Conservation (phyloP, 139 green algal genomes). For the Bryopsis sp. region DNA sequence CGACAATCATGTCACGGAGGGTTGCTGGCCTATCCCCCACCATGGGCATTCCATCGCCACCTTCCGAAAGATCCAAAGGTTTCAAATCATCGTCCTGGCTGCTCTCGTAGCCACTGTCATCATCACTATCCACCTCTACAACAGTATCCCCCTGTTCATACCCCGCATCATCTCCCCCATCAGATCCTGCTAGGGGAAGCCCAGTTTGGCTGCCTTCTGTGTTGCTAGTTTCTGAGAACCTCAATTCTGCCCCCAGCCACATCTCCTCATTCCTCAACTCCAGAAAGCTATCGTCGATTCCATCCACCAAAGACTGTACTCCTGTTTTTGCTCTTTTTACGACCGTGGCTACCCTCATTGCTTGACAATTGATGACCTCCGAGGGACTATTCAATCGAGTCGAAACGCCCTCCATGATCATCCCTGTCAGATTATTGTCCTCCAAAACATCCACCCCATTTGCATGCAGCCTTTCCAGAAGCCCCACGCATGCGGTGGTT, state of each 20-base stretch:
- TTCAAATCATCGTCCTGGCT: not conserved
- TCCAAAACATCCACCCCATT: not conserved
- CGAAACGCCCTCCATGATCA: not conserved
- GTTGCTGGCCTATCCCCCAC: not conserved
- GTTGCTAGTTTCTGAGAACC: not conserved
- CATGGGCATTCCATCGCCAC: not conserved
- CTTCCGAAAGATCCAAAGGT: not conserved
- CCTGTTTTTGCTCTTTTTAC: not conserved
- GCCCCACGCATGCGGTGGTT: not conserved
- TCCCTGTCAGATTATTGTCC: not conserved
- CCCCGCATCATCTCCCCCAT: too few species aligned
- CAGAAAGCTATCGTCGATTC: not conserved
- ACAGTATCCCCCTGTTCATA: too few species aligned
- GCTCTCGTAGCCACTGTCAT: slow-evolving; percentile 1
- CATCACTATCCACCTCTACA: slow-evolving; percentile 5
- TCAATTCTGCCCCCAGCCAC: not conserved
- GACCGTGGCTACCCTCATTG: not conserved
- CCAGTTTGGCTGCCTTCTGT: not conserved
- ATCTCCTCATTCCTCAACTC: not conserved
- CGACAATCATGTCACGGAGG: not conserved
- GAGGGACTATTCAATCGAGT: not conserved
- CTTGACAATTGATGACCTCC: slow-evolving; percentile 5
- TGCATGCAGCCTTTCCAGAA: not conserved
- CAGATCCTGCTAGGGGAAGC: too few species aligned
- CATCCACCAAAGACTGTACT: not conserved